These are phyloP conservation scores for Smallanthus sonchifolius DNA, from an alignment of 129 eudicot genomes.

Conservation along the genomic window DNA sequence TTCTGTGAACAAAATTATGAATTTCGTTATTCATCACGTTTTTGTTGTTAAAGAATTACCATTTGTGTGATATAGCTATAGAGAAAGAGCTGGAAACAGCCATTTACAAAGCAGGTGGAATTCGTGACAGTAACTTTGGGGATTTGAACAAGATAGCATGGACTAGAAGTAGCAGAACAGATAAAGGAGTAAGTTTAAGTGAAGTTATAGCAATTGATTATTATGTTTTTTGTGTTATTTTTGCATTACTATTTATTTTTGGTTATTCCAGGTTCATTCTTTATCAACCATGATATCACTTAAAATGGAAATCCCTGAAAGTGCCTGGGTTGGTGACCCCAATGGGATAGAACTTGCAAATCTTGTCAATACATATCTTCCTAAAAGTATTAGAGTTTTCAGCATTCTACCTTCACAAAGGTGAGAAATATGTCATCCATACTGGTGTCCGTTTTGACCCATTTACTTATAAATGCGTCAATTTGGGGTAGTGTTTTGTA, in stretches of 20 bases:
- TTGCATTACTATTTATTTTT: background rate
- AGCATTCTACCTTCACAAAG: conserved; percentile 87
- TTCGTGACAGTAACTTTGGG: conserved; percentile 85
- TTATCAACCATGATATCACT: conserved; percentile 91
- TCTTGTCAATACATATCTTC: conserved; percentile 65
- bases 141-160: conserved; percentile 76
- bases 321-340: conserved; percentile 77
- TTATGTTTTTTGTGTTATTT: background rate
- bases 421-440: conserved; percentile 31
- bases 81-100: conserved; percentile 86
- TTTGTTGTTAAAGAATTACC: conserved; percentile 13
- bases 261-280: conserved; percentile 73
- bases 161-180: conserved; percentile 98
- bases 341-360: conserved; percentile 76
- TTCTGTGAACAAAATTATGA: background rate
- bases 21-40: background rate
- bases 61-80: conserved; percentile 56
- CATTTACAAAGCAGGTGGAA: conserved; percentile 83
- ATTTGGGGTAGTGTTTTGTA: background rate
- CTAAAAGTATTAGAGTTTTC: conserved; percentile 71
- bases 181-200: conserved; percentile 77
- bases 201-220: background rate
- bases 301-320: conserved; percentile 90
- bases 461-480: background rate
- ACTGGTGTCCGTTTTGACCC: background rate